Conservation (phyloP, 2,329 filamentous ascomycete genomes). For the Davidsoniella eucalypti region DNA sequence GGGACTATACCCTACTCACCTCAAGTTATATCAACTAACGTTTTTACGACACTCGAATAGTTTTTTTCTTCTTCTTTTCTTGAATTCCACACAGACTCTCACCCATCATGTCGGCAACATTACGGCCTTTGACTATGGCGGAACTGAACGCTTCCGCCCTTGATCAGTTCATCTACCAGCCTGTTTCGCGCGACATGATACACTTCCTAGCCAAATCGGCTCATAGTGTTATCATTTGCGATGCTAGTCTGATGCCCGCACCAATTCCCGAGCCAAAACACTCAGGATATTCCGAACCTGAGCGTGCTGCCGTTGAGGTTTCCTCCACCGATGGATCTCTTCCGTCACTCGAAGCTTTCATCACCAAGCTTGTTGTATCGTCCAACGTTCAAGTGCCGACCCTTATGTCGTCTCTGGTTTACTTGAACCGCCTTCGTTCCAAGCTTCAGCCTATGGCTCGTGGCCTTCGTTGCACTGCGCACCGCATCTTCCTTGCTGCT, state of each 20-base stretch:
- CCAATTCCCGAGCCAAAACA: conserved; percentile 17
- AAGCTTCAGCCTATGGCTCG: conserved; percentile 87
- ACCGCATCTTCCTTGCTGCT: conserved; percentile 88
- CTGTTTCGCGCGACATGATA: conserved; percentile 63
- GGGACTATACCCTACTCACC: too few species aligned
- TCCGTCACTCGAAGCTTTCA: conserved; percentile 78
- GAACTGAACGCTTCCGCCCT: conserved; percentile 58
- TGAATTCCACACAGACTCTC: not conserved
- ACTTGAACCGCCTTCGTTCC: conserved; percentile 68
- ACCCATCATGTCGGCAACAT: conserved; percentile 8
- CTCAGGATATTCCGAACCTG: conserved; percentile 29
- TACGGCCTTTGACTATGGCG: conserved; percentile 27
- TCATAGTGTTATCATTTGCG: conserved; percentile 64
- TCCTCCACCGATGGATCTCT: conserved; percentile 37
- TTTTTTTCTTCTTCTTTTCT: not conserved
- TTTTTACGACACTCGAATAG: too few species aligned
- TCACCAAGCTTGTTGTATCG: conserved; percentile 73
- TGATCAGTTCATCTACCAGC: conserved; percentile 64
- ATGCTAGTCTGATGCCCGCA: conserved; percentile 39
- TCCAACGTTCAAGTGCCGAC: conserved; percentile 97
- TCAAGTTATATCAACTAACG: too few species aligned
- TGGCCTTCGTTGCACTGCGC: conserved; percentile 88
- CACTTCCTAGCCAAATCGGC: conserved; percentile 59
- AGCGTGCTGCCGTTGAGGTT: conserved; percentile 31
- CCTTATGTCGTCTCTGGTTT: conserved; percentile 91